Percentiles rank a stretch among this genome's conserved stretches.
phyloP scores from a whole-genome alignment of 257 asterid genomes.

The Jacaranda copaia region DNA sequence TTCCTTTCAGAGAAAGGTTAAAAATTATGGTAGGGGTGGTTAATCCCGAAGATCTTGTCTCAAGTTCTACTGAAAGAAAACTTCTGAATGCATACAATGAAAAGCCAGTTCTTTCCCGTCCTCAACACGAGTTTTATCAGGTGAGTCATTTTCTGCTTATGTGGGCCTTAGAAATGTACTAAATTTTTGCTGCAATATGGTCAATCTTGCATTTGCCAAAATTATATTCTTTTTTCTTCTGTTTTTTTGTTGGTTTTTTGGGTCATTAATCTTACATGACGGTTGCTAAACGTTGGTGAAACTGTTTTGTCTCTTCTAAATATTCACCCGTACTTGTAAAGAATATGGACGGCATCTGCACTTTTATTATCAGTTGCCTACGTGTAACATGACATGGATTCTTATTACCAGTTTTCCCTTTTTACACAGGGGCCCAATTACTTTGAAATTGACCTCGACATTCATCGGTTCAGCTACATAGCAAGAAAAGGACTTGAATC shows the following conservation, averaged over 20 bases:
- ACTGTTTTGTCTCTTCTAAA: no score
- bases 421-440: slow-evolving; percentile 62
- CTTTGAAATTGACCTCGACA: slow-evolving; percentile 78
- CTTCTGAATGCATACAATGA: slow-evolving; percentile 76
- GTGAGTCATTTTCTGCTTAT: slow-evolving; percentile 27
- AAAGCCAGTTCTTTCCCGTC: slow-evolving; percentile 84
- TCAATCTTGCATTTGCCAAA: slow-evolving; percentile 5
- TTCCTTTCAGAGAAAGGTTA: slow-evolving; percentile 74
- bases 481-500: slow-evolving; percentile 89
- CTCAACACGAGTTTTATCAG: slow-evolving; percentile 77
- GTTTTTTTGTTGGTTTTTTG: not conserved
- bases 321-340: no score
- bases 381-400: slow-evolving; percentile 16
- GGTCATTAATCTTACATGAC: no score
- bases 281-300: no score
- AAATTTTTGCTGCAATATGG: not conserved
- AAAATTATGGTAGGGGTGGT: slow-evolving; percentile 76
- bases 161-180: not conserved
- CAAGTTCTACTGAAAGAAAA: slow-evolving; percentile 73
- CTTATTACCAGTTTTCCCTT: slow-evolving; percentile 14
- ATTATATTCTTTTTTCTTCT: not conserved
- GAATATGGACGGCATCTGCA: no score
- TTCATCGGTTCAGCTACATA: slow-evolving; percentile 87
- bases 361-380: not conserved
- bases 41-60: slow-evolving; percentile 74